These are phyloP conservation scores for Lolium multiflorum DNA, from an alignment of 176 grass and related monocot species.

Conservation along the genomic window DNA sequence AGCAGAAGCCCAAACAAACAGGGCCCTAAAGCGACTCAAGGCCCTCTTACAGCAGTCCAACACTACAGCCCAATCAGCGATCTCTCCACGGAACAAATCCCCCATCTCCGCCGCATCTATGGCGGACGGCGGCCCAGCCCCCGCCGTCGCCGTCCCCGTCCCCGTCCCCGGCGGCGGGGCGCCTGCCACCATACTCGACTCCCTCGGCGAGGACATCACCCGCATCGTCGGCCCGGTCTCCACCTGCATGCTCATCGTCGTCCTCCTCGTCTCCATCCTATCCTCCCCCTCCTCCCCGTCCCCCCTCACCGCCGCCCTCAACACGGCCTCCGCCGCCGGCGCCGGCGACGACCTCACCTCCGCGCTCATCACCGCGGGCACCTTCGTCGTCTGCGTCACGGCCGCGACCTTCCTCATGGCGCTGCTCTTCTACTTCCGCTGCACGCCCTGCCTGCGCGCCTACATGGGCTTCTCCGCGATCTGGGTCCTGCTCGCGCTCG, in stretches of 20 bases:
- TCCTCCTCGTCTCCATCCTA: slow-evolving; percentile 85
- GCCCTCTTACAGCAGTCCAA: not conserved
- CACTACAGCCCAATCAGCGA: not conserved
- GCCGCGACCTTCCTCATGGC: slow-evolving; percentile 82
- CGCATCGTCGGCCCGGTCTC: slow-evolving; percentile 93
- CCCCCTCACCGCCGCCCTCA: slow-evolving; percentile 37
- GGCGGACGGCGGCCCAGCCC: slow-evolving; percentile 42
- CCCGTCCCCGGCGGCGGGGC: slow-evolving; percentile 25
- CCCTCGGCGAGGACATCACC: slow-evolving; percentile 75
- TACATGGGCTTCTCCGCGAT: slow-evolving; percentile 89
- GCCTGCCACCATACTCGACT: slow-evolving; percentile 55
- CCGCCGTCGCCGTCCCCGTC: slow-evolving; percentile 5
- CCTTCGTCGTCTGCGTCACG: slow-evolving; percentile 70
- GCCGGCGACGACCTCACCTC: slow-evolving; percentile 57
- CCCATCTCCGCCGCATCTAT: slow-evolving; percentile 33
- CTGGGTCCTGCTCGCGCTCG: slow-evolving; percentile 67
- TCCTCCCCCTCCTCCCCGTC: slow-evolving; percentile 50
- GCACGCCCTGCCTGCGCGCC: slow-evolving; percentile 70
- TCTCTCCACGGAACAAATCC: slow-evolving; percentile 20
- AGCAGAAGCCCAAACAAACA: no score
- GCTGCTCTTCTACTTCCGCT: slow-evolving; percentile 95
- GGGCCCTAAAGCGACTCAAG: not conserved
- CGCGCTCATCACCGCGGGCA: slow-evolving; percentile 64
- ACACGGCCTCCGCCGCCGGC: slow-evolving; percentile 5
- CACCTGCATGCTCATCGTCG: slow-evolving; percentile 92